Percentiles rank a stretch among this genome's conserved stretches.
phyloP scores from a whole-genome alignment of 495 filamentous ascomycete species.

The Pseudevernia furfuracea region DNA sequence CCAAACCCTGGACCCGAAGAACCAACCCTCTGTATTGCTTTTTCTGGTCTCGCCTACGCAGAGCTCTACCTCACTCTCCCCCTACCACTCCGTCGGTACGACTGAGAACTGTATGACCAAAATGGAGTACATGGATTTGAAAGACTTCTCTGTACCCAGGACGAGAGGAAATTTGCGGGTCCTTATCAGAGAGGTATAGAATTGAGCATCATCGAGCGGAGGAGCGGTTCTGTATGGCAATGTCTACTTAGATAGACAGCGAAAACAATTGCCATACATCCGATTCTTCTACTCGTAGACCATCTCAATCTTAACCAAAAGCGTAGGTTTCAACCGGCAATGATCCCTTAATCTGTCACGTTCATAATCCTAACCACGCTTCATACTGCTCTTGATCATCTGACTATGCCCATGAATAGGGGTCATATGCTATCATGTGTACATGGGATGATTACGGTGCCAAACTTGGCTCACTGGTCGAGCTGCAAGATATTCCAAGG shows the following conservation, averaged over 20 bases:
- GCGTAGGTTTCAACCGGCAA: not conserved
- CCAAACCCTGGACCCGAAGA: not conserved
- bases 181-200: not conserved
- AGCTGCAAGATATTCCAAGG: not conserved
- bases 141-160: not conserved
- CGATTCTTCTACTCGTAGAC: not conserved
- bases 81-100: not conserved
- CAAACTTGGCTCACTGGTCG: not conserved
- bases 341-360: not conserved
- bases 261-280: not conserved
- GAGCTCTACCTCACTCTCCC: not conserved
- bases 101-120: not conserved
- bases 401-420: not conserved
- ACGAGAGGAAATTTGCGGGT: not conserved
- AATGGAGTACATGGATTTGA: not conserved
- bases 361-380: not conserved
- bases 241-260: not conserved
- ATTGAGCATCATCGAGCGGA: not conserved
- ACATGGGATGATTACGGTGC: too few relatives aligned
- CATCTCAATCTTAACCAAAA: not conserved
- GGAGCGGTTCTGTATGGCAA: not conserved
- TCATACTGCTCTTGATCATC: not conserved
- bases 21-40: not conserved
- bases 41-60: not conserved
- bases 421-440: not conserved